These are phyloP conservation scores for Calocera viscosa DNA, from an alignment of 768 basidiomycete genomes.

Conservation along the genomic window DNA sequence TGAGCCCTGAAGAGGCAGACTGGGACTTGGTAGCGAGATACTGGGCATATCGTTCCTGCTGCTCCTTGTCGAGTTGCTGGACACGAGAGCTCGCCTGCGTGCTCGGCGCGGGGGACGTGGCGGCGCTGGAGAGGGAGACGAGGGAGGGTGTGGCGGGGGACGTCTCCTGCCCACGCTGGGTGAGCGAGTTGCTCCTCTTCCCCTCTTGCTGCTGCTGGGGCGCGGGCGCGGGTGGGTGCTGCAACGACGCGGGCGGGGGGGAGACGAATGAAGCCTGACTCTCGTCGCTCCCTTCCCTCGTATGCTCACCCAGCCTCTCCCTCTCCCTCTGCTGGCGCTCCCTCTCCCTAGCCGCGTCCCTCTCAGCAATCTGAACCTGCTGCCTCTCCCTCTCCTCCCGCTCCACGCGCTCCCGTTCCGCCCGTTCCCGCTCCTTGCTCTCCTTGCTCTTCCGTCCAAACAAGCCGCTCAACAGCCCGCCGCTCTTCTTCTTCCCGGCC, in stretches of 20 bases:
- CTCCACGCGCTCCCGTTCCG: constrained; percentile 17
- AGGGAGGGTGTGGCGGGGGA: constrained; percentile 23
- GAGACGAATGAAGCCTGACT: constrained; percentile 6
- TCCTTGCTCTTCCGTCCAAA: constrained; percentile 70
- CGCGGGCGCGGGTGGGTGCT: constrained; percentile 10
- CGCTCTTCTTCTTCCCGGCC: constrained; percentile 22
- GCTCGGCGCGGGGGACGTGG: constrained; percentile 9
- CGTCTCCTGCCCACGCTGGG: constrained; percentile 21
- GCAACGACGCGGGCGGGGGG: neutral
- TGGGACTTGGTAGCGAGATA: constrained; percentile 74
- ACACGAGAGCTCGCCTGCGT: constrained; percentile 35
- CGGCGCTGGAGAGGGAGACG: neutral
- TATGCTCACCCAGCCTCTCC: neutral
- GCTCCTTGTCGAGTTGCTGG: constrained; percentile 77
- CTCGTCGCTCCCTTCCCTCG: constrained; percentile 1
- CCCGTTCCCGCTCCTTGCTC: constrained; percentile 27
- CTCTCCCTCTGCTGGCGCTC: constrained; percentile 19
- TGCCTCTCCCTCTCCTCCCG: constrained; percentile 19
- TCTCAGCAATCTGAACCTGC: constrained; percentile 24
- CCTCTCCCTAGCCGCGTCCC: constrained; percentile 33
- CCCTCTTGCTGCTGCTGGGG: constrained; percentile 26
- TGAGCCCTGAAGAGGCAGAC: constrained; percentile 54
- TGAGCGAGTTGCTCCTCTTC: constrained; percentile 15
- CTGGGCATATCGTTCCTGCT: constrained; percentile 75
- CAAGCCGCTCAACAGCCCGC: constrained; percentile 61